Conservation (phyloP, 192 early-diverging fungal species). For the Entrophospora sp. region DNA sequence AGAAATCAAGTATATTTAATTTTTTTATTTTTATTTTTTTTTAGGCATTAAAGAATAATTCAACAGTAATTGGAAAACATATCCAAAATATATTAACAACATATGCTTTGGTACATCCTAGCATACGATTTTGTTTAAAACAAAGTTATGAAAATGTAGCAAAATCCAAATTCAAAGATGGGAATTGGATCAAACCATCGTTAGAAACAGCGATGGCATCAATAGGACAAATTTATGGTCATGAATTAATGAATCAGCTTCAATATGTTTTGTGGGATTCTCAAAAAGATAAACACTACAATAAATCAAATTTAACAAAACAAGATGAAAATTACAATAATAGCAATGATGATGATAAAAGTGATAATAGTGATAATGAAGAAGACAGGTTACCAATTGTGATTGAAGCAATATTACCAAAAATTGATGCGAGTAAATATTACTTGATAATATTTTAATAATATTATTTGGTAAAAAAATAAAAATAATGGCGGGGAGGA, state of each 20-base stretch:
- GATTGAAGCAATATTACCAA: conserved; percentile 21
- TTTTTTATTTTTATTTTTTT: no score
- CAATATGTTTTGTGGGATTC: background rate
- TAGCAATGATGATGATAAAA: background rate
- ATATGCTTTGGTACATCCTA: conserved; percentile 24
- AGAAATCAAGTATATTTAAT: no score
- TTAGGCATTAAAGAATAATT: no score
- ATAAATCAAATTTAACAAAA: no score
- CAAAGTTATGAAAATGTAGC: conserved; percentile 8
- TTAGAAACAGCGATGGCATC: background rate
- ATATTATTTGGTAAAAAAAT: no score
- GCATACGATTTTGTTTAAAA: conserved; percentile 22
- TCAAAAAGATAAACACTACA: no score
- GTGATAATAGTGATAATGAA: background rate
- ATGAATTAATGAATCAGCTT: background rate
- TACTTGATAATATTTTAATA: no score
- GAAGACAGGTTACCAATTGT: no score
- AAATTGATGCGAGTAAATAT: conserved; percentile 17
- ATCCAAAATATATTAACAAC: conserved; percentile 21
- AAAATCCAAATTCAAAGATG: background rate
- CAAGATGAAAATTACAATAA: background rate
- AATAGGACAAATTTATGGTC: background rate
- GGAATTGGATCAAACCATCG: background rate
- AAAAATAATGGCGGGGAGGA: no score
- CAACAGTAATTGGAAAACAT: conserved; percentile 2